Conservation (phyloP, 805 yeast species). For the Naumovozyma castellii region DNA sequence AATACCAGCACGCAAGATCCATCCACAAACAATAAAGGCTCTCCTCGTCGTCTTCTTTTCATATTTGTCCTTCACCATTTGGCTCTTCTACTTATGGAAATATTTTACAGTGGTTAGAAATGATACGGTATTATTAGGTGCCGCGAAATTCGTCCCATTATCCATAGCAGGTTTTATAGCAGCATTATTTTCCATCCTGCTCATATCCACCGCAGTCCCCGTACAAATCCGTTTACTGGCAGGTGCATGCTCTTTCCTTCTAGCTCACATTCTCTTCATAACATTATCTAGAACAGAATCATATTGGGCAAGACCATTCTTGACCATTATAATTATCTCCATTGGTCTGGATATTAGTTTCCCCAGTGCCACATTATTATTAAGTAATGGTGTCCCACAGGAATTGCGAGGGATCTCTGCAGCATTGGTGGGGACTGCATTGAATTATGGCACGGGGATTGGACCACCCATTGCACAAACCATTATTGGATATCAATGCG, state of each 20-base stretch:
- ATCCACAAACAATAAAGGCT: constrained; percentile 2
- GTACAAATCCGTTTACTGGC: constrained; percentile 5
- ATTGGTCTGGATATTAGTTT: constrained; percentile 65
- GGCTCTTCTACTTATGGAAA: constrained; percentile 48
- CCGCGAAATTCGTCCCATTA: constrained; percentile 35
- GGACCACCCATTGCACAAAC: constrained; percentile 56
- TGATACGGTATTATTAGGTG: constrained; percentile 35
- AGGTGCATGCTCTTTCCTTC: constrained; percentile 1
- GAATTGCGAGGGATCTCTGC: constrained; percentile 63
- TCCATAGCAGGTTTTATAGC: constrained; percentile 44
- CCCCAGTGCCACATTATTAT: constrained; percentile 54
- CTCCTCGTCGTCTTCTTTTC: constrained; percentile 31
- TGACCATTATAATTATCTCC: constrained; percentile 40
- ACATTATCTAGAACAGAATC: constrained; percentile 44
- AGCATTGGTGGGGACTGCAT: constrained; percentile 49
- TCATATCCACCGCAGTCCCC: constrained; percentile 3
- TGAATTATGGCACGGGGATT: constrained; percentile 54
- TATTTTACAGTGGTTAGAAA: constrained; percentile 37
- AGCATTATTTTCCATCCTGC: constrained; percentile 26
- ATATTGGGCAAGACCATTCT: constrained; percentile 48
- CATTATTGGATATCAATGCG: constrained; percentile 7
- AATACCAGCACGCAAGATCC: constrained; percentile 32
- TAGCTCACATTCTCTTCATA: constrained; percentile 33
- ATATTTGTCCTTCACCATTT: constrained; percentile 45
- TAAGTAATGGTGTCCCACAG: constrained; percentile 44